phyloP scores from a whole-genome alignment of 202 grass and related monocot species.

The Thinopyrum obtusiflorum region DNA sequence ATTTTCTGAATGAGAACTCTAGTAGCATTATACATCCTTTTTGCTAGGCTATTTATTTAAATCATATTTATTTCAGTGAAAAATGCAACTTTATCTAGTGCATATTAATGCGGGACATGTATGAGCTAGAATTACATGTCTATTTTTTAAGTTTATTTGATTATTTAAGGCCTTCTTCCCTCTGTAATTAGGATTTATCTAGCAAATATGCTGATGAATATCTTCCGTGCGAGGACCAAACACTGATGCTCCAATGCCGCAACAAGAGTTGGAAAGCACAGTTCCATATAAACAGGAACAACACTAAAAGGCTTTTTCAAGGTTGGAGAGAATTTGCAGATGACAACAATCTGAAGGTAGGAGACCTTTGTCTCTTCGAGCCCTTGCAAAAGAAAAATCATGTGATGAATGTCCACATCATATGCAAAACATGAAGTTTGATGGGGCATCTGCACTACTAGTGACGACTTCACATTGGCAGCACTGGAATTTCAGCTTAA shows the following conservation, averaged over 20 bases:
- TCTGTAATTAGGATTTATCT: constrained; percentile 6
- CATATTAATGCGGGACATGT: too few relatives aligned
- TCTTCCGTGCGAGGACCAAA: constrained; percentile 11
- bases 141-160: background rate
- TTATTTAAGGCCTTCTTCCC: background rate
- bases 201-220: background rate
- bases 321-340: constrained; percentile 33
- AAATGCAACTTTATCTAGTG: too few relatives aligned
- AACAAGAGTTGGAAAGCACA: constrained; percentile 22
- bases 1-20: too few relatives aligned
- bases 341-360: constrained; percentile 39
- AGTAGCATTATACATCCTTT: too few relatives aligned
- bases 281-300: background rate
- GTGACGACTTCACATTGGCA: too few relatives aligned
- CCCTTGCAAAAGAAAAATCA: background rate
- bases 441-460: too few relatives aligned
- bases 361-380: constrained; percentile 54
- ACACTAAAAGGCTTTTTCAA: background rate
- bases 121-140: background rate
- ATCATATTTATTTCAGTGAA: too few relatives aligned
- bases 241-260: constrained; percentile 5
- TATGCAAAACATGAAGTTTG: background rate
- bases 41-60: too few relatives aligned
- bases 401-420: constrained; percentile 38
- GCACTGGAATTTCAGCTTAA: too few relatives aligned